Evolutionary conservation across 257 asterid species (phyloP).

Genomic region (Galeopsis tetrahit): DNA sequence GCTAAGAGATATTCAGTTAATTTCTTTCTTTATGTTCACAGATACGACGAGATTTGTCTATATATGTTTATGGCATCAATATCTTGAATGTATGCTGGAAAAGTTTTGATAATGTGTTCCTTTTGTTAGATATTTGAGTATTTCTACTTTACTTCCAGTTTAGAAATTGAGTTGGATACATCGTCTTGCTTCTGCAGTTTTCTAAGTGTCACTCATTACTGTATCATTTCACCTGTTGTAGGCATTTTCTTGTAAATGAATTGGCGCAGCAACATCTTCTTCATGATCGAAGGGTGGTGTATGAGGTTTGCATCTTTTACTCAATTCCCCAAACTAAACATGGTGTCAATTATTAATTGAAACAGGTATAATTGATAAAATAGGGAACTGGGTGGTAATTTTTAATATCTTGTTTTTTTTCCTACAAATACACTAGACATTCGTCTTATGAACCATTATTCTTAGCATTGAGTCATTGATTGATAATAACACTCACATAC

Average conservation of each 20-base stretch:
- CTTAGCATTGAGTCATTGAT: too few relatives aligned
- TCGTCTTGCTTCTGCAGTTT: too few relatives aligned
- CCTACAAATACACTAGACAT: too few relatives aligned
- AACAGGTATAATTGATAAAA: neutral
- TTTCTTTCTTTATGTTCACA: neutral
- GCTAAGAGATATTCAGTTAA: neutral
- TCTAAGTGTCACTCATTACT: slow-evolving; percentile 13
- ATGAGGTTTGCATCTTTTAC: slow-evolving; percentile 64
- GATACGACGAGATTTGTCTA: neutral
- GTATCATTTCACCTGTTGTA: slow-evolving; percentile 39
- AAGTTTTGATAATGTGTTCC: neutral
- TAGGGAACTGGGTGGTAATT: neutral
- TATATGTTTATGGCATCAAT: neutral
- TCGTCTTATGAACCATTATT: too few relatives aligned
- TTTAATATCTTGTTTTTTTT: too few relatives aligned
- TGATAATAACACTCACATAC: too few relatives aligned
- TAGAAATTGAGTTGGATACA: too few relatives aligned
- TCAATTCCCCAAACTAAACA: slow-evolving; percentile 1
- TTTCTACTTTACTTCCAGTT: neutral
- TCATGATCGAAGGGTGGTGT: slow-evolving; percentile 89
- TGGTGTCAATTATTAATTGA: neutral
- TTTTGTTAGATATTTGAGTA: neutral
- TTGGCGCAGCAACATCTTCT: slow-evolving; percentile 92
- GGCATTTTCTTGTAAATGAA: slow-evolving; percentile 92
- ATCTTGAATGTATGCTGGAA: neutral